phyloP scores from a whole-genome alignment of 768 basidiomycete species.

The Clavaria fumosa region DNA sequence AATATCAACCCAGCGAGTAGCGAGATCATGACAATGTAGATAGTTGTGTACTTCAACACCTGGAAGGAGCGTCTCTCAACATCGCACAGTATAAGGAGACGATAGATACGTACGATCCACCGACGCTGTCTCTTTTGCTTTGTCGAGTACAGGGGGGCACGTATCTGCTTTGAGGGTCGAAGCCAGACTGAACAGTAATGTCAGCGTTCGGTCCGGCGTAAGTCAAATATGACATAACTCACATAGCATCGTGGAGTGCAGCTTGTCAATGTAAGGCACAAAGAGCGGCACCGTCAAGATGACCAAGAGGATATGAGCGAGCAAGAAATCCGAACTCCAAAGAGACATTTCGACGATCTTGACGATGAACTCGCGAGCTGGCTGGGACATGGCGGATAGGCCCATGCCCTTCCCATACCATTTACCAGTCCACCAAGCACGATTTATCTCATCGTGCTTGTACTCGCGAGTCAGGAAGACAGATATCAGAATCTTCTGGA shows the following conservation, averaged over 20 bases:
- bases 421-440: conserved; percentile 98
- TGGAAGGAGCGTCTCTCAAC: conserved; percentile 14
- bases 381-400: conserved; percentile 84
- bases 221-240: conserved; percentile 18
- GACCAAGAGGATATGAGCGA: conserved; percentile 72
- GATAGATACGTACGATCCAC: conserved; percentile 53
- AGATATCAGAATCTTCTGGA: conserved; percentile 89
- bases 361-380: conserved; percentile 92
- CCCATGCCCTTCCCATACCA: conserved; percentile 95
- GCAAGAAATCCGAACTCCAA: conserved; percentile 90
- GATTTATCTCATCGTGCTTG: conserved; percentile 97
- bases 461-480: conserved; percentile 93
- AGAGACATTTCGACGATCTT: conserved; percentile 97
- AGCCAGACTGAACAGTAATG: conserved; percentile 60
- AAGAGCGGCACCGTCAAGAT: conserved; percentile 73
- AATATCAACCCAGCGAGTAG: conserved; percentile 69
- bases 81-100: conserved; percentile 1
- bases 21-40: conserved; percentile 66
- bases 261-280: conserved; percentile 73
- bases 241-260: conserved; percentile 93
- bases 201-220: not conserved
- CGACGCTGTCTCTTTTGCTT: conserved; percentile 86
- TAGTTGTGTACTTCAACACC: conserved; percentile 73
- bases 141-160: conserved; percentile 82
- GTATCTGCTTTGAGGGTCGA: conserved; percentile 86